Conservation (phyloP, 2,329 filamentous ascomycete species). For the Fusarium sp. region DNA sequence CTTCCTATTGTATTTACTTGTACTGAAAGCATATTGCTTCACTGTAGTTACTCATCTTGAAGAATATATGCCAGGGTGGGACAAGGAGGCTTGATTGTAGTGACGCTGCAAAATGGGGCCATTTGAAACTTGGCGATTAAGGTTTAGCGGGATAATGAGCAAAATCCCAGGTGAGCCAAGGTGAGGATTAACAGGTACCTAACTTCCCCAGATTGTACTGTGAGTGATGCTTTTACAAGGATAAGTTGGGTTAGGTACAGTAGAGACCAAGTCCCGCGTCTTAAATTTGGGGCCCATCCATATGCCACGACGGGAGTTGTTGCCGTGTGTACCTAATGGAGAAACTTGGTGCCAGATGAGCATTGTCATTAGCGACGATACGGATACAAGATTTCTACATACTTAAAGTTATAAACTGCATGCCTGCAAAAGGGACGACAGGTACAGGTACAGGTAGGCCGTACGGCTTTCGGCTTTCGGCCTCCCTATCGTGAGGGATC, state of each 20-base stretch:
- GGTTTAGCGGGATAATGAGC: background rate
- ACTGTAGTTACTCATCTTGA: background rate
- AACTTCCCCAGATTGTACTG: slow-evolving; percentile 21
- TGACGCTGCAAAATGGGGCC: background rate
- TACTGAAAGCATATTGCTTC: background rate
- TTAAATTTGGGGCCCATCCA: no score
- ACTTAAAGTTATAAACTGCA: no score
- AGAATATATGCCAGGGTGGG: background rate
- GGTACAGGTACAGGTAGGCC: no score
- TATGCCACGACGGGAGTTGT: no score
- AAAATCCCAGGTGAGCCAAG: slow-evolving; percentile 16
- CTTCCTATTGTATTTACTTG: background rate
- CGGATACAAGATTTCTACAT: no score
- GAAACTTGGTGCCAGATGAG: no score
- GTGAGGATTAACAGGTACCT: slow-evolving; percentile 1
- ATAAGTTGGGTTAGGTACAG: background rate
- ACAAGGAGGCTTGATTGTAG: background rate
- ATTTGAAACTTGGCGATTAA: background rate
- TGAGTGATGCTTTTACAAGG: background rate
- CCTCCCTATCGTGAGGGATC: slow-evolving; percentile 51
- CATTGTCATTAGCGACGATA: no score
- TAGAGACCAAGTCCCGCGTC: no score
- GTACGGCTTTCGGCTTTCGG: slow-evolving; percentile 55
- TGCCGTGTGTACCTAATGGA: no score
- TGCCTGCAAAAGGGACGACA: no score